phyloP scores from a whole-genome alignment of 306 rosid genomes.

The Vicia sativa region DNA sequence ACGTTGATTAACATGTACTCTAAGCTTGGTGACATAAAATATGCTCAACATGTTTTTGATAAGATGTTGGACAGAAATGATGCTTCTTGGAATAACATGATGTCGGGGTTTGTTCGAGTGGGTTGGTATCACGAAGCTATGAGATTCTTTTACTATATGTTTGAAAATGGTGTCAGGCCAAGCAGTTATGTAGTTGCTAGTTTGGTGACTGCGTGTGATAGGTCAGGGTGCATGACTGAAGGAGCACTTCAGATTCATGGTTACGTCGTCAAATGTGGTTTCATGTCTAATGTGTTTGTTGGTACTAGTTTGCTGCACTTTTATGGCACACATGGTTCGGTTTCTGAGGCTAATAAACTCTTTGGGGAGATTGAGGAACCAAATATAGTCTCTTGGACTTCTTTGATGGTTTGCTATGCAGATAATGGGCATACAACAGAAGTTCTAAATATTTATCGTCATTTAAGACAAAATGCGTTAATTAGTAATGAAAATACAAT shows the following conservation, averaged over 20 bases:
- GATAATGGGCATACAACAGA: slow-evolving; percentile 55
- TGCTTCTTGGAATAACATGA: slow-evolving; percentile 92
- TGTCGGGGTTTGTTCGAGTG: slow-evolving; percentile 70
- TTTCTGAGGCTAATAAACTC: slow-evolving; percentile 52
- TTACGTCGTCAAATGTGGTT: slow-evolving; percentile 62
- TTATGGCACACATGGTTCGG: slow-evolving; percentile 58
- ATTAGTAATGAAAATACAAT: slow-evolving; percentile 69
- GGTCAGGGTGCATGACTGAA: slow-evolving; percentile 60
- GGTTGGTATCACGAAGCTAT: slow-evolving; percentile 56
- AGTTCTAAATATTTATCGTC: slow-evolving; percentile 58
- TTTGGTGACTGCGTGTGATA: slow-evolving; percentile 76
- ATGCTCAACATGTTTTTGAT: slow-evolving; percentile 68
- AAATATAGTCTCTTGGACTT: slow-evolving; percentile 92
- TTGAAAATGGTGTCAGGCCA: slow-evolving; percentile 48
- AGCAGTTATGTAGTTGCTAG: slow-evolving; percentile 73
- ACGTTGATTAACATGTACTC: slow-evolving; percentile 77
- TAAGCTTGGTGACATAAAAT: slow-evolving; percentile 49
- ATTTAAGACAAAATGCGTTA: slow-evolving; percentile 49
- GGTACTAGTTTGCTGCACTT: slow-evolving; percentile 86
- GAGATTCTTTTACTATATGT: slow-evolving; percentile 61
- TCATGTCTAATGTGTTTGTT: slow-evolving; percentile 64
- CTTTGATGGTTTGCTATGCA: slow-evolving; percentile 77
- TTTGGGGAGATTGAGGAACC: slow-evolving; percentile 79
- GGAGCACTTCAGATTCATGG: slow-evolving; percentile 82
- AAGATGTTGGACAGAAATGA: slow-evolving; percentile 64